Conservation (phyloP, 495 filamentous ascomycete species). For the Podospora appendiculata region DNA sequence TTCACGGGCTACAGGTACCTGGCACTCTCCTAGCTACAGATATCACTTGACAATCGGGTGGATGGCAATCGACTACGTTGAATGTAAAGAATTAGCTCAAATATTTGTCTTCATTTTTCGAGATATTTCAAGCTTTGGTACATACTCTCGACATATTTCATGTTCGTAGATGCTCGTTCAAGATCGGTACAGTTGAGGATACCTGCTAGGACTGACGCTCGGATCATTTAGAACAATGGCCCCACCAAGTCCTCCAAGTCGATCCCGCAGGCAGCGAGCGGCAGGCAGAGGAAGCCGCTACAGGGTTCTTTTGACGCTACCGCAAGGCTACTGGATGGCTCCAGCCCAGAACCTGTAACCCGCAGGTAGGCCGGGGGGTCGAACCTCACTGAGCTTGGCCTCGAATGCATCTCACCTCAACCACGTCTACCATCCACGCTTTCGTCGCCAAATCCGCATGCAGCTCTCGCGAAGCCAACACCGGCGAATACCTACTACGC, state of each 20-base stretch:
- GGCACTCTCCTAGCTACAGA: too few species aligned
- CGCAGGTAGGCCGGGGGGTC: not conserved
- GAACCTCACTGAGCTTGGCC: not conserved
- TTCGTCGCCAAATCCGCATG: not conserved
- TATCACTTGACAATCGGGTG: too few species aligned
- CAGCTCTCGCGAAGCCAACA: not conserved
- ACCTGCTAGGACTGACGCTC: not conserved
- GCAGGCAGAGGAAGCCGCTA: not conserved
- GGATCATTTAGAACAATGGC: not conserved
- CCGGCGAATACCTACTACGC: not conserved
- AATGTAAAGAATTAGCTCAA: too few species aligned
- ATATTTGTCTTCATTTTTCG: too few species aligned
- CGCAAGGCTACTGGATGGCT: slow-evolving; percentile 2
- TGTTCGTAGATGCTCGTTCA: too few species aligned
- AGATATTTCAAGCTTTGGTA: too few species aligned
- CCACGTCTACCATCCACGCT: not conserved
- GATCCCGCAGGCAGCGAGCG: too few species aligned
- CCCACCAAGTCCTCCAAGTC: not conserved
- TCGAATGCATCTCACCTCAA: not conserved
- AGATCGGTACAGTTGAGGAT: not conserved
- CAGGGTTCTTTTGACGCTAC: not conserved
- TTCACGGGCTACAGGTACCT: too few species aligned
- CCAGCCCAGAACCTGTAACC: not conserved
- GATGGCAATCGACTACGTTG: too few species aligned
- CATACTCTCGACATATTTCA: too few species aligned